phyloP scores from a whole-genome alignment of 208 protist species.

The Paratrypanosoma confusum region DNA sequence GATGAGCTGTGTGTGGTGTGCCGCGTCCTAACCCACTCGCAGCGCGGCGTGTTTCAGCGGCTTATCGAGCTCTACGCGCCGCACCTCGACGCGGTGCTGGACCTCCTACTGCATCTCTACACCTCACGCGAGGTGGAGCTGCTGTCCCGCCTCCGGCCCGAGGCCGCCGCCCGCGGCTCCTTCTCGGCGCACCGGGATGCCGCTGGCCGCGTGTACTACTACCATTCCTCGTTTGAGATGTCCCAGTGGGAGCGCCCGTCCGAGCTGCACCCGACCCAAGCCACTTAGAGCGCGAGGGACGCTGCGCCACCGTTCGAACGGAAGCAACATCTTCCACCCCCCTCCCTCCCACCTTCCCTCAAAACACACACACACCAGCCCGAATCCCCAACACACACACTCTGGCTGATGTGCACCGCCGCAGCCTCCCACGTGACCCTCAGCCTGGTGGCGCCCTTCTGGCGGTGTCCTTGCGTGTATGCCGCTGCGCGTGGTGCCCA shows the following conservation, averaged over 20 bases:
- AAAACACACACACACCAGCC: too few relatives aligned
- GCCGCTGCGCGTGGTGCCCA: too few relatives aligned
- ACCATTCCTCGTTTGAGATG: constrained; percentile 8
- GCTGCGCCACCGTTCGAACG: too few relatives aligned
- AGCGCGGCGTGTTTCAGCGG: constrained; percentile 6
- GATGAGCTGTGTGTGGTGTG: constrained; percentile 11
- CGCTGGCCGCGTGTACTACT: constrained; percentile 6
- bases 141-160: constrained; percentile 6
- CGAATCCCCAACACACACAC: too few relatives aligned
- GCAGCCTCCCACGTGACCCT: too few relatives aligned
- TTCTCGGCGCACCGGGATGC: constrained; percentile 2
- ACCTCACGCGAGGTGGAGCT: constrained; percentile 12
- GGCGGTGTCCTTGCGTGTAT: too few relatives aligned
- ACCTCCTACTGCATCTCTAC: constrained; percentile 13
- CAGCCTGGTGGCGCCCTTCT: too few relatives aligned
- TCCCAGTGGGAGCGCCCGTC: constrained; percentile 10
- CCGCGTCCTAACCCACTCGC: constrained; percentile 7
- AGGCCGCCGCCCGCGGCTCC: neutral
- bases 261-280: neutral
- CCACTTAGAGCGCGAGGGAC: neutral
- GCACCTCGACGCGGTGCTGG: constrained; percentile 11
- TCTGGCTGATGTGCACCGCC: too few relatives aligned
- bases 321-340: too few relatives aligned
- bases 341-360: too few relatives aligned
- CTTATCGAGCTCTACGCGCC: constrained; percentile 6